These are phyloP conservation scores for Trametes punicea DNA, from an alignment of 768 basidiomycete genomes.

Conservation along the genomic window DNA sequence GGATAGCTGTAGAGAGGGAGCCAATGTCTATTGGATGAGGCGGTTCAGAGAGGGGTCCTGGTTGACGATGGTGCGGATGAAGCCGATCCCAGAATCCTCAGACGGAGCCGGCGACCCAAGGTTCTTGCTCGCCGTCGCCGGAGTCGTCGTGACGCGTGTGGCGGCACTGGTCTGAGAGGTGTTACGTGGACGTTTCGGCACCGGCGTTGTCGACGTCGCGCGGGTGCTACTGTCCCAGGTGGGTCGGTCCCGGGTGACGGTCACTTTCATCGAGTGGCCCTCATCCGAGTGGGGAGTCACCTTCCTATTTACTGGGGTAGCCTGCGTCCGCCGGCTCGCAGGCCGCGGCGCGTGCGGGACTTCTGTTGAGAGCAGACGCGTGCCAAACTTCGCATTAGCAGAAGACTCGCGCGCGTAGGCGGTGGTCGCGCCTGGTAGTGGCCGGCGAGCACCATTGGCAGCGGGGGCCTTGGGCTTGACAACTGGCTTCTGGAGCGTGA, in stretches of 20 bases:
- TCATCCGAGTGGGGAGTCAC: slow-evolving; percentile 55
- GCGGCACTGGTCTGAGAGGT: slow-evolving; percentile 70
- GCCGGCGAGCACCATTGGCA: slow-evolving; percentile 33
- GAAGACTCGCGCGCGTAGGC: slow-evolving; percentile 79
- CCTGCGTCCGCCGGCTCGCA: slow-evolving; percentile 58
- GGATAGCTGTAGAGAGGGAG: background rate
- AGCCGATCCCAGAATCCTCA: slow-evolving; percentile 79
- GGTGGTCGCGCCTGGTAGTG: slow-evolving; percentile 40
- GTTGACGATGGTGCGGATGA: slow-evolving; percentile 79
- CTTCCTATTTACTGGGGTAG: slow-evolving; percentile 42
- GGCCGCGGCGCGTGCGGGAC: slow-evolving; percentile 46
- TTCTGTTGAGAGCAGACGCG: slow-evolving; percentile 70
- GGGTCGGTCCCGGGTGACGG: slow-evolving; percentile 57
- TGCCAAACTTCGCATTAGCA: slow-evolving; percentile 91
- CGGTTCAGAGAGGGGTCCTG: slow-evolving; percentile 65
- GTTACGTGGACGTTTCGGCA: slow-evolving; percentile 62
- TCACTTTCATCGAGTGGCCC: slow-evolving; percentile 59
- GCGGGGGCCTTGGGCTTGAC: slow-evolving; percentile 44
- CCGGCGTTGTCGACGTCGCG: slow-evolving; percentile 28
- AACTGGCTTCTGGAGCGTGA: slow-evolving; percentile 79
- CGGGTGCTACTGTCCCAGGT: slow-evolving; percentile 68
- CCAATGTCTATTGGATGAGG: slow-evolving; percentile 25
- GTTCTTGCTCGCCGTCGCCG: slow-evolving; percentile 38
- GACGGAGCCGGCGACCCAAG: slow-evolving; percentile 71
- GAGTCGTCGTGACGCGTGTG: slow-evolving; percentile 36